Base-by-base conservation (phyloP, 2,329 filamentous ascomycete species). In the Phoma sp. region DNA sequence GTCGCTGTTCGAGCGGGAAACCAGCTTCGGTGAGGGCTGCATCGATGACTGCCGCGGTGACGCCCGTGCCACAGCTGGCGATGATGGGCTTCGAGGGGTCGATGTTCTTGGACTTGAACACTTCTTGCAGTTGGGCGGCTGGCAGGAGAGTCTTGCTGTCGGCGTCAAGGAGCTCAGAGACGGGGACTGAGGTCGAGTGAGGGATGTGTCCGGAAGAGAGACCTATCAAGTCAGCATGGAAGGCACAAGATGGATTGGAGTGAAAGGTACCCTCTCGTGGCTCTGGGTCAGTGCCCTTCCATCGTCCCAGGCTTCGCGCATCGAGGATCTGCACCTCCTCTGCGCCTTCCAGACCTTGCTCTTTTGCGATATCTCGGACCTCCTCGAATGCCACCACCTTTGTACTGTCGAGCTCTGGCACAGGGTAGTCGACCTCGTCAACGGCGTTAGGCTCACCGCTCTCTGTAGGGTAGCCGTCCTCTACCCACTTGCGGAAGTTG, bases 401-500 rank as follows among this genome's bases (percentile, higher is more conserved):
- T 62, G 77, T 78, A 40, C 79, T 76, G 51, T 86, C 81, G 19
- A 81, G 65, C 53, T 77, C 64, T 0, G 79, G 76, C 2, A 77
- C 67, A 1, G 78, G 74, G 60, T 82, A 82, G 5, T 76, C 68
- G 13, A 74, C 74, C 22, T 61, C 57, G 7, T 75, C 65, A 2
- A 75, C 80, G 39, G 81, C 71, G 49, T 85, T 81, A 50, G 87
- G 77, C 68, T 87, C 80, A 3, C 94, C 93, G n/a, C 86, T 87
- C 78, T 96, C 92, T 0, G 88, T 89, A 0, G 92, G 90, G 62
- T 88, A 85, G 1, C 90, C 92, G 70, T 96, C 83, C 31, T 94
- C 89, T 1, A 94, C 88, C 92, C 93, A 99, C n/a, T 90, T 78
- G 74, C 88, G 90, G 79, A 97, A 99, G 79, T 99, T 99, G 80